phyloP scores from a whole-genome alignment of 2,329 filamentous ascomycete genomes.

The Aureobasidium melanogenum region DNA sequence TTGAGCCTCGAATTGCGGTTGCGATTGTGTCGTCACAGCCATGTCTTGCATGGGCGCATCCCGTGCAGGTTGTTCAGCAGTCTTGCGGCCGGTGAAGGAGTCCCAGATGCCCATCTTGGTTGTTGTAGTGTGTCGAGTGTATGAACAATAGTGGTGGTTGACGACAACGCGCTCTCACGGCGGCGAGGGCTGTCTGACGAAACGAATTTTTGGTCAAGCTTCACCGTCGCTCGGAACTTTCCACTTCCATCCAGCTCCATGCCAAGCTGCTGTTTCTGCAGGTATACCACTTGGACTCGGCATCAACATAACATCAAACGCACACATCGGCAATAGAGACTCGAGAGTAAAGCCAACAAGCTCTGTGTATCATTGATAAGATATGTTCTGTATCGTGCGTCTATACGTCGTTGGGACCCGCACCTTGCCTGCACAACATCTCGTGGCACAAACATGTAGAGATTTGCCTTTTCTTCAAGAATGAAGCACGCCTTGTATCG shows the following conservation, averaged over 20 bases:
- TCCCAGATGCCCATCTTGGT: slow-evolving; percentile 50
- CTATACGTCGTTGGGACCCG: neutral
- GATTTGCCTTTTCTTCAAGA: too few species aligned
- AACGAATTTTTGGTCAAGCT: slow-evolving; percentile 10
- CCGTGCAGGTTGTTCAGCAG: slow-evolving; percentile 34
- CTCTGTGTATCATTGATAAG: neutral
- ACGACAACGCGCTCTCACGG: neutral
- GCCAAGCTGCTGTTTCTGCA: neutral
- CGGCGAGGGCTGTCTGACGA: slow-evolving; percentile 9
- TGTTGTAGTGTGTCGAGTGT: neutral
- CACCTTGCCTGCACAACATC: neutral
- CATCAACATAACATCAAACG: neutral
- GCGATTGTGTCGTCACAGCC: slow-evolving; percentile 28
- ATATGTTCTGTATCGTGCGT: neutral
- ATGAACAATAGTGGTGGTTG: neutral
- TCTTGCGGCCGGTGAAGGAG: slow-evolving; percentile 51
- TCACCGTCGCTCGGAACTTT: neutral
- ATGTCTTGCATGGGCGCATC: slow-evolving; percentile 35
- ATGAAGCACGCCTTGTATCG: too few species aligned
- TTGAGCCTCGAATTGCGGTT: slow-evolving; percentile 49
- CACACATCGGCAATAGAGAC: neutral
- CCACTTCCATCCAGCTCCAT: neutral
- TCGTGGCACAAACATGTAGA: neutral
- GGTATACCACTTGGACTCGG: neutral
- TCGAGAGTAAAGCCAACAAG: too few species aligned